Base-by-base conservation (phyloP, 352 stramenopile species). In the Phytopythium oedochilum region DNA sequence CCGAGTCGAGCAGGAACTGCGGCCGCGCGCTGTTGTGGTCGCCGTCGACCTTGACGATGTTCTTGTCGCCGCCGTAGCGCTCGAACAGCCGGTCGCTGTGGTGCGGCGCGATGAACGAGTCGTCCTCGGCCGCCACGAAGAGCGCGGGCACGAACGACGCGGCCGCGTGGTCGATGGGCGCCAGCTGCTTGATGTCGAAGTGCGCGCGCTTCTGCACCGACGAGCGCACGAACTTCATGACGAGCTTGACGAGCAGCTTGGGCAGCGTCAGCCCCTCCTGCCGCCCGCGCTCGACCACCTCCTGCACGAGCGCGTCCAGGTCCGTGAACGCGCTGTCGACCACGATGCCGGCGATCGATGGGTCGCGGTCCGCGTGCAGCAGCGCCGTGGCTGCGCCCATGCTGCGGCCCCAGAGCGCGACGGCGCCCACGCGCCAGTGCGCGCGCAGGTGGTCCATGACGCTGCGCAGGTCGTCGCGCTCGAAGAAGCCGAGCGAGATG, bases 311-410 rank as follows among this genome's bases (percentile, higher is more conserved):
- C 61, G 96, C 76, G 20, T 96, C 91, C 43, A 99, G 79, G 71
- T 97, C 96, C 0, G 91, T 92, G 76, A 99, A 99, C 2, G 97
- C 85, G 28, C 89, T 98, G 71, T 99, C 97, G 7, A 99, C 80
- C 51, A 99, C 89, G 73, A 99, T 98, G 22, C 89, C 96, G 3
- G 94, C 94, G 63, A 99, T 99, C 15, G 86, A 97, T 22, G 96
- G 96, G 74, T 99, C 97, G 28, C 96, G 75, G 67, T 98, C 93
- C 0, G 88, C 96, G 73, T 99, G 97, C 61, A 99, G 83, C n/a
- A 99, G 74, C 12, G 96, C 95, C 0, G 97, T 99, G 1, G 96
- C 96, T 8, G 97, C 97, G 20, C 97, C 97, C 97, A 99, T 99
- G 61, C 88, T 98, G 55, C 97, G 66, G 3, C 97, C 97, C 97